Evolutionary conservation across 176 grass and related monocot species (phyloP), one percentile per base, ranked within the genome.

Genomic region (Eleusine indica): DNA sequence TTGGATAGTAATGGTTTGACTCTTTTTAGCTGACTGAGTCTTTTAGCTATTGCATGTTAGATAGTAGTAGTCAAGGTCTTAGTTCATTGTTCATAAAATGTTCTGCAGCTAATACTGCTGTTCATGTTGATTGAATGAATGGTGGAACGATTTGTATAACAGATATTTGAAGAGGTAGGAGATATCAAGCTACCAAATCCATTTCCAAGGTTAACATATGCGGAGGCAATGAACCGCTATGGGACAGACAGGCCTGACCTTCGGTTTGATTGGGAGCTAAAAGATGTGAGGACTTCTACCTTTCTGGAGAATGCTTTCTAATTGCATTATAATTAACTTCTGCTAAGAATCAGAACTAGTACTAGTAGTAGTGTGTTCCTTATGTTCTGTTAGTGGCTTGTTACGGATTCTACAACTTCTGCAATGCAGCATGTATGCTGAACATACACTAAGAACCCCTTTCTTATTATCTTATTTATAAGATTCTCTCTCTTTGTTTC

Each of bases 161-260:
- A 99, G 96, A 78, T 99, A 39, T 99, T 99, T 90, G 74, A 90
- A 96, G 89, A 87, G 41, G 81, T 96, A 68, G 82, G 84, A 62
- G 87, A 86, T 86, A 82, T 99, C 70, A 82, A 99, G 73, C 71
- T 99, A 67, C 93, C 96, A 68, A 96, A 96, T 51, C 88, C 86
- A 73, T 99, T 99, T 73, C 93, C 91, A 76, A 92, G 91, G 77
- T 49, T 99, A 78, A 99, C 91, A 4, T 99, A 96, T 90, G 39
- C 75, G 5, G 93, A 99, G 57, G 93, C 96, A 70, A 94, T 99
- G 89, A 87, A 80, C 54, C 93, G 89, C 57, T 99, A 96, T 73
- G 93, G 96, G 37, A 96, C 96, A 72, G 96, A 99, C 62, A 92
- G 93, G 57, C 96, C 96, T 70, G 96, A 99, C 65, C 96, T 99